A percentile compares a stretch with the other conserved stretches of the same genome.
phyloP scores from a whole-genome alignment of 441 rosid genomes.

The Pelargonium australe region DNA sequence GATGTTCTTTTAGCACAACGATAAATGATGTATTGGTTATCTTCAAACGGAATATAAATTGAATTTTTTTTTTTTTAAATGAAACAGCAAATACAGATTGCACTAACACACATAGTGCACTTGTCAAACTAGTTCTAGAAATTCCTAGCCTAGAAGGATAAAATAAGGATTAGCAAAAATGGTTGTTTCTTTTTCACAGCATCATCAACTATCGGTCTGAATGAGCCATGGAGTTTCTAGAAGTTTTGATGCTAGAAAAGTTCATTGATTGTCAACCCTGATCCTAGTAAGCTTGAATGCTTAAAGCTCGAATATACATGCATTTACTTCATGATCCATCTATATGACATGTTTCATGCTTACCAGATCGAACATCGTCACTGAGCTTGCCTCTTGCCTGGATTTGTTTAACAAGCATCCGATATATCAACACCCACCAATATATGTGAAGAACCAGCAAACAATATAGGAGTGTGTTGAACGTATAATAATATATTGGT shows the following conservation, averaged over 20 bases:
- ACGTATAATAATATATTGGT: constrained; percentile 72
- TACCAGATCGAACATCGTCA: constrained; percentile 97
- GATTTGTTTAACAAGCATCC: constrained; percentile 94
- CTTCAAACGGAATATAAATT: neutral
- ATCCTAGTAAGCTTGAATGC: too few relatives aligned
- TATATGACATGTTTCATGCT: constrained; percentile 17
- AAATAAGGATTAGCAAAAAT: too few relatives aligned
- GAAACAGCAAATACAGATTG: neutral
- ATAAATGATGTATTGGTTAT: neutral
- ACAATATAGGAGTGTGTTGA: constrained; percentile 76
- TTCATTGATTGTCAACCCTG: too few relatives aligned
- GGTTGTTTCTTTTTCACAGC: too few relatives aligned
- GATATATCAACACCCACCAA: constrained; percentile 92
- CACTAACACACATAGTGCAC: too few relatives aligned
- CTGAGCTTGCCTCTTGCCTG: constrained; percentile 80
- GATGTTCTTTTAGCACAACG: too few relatives aligned
- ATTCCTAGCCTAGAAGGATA: too few relatives aligned
- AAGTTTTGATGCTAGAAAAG: neutral
- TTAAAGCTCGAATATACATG: neutral
- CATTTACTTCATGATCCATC: constrained; percentile 6
- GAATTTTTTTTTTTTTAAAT: too few relatives aligned
- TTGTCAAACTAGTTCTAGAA: too few relatives aligned
- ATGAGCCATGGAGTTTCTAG: neutral
- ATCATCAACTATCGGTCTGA: too few relatives aligned
- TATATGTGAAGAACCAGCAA: constrained; percentile 86